Percentiles rank a stretch among this genome's conserved stretches.
These are phyloP conservation scores for Coprinellus micaceus DNA, from an alignment of 768 basidiomycete species.

Conservation along the genomic window DNA sequence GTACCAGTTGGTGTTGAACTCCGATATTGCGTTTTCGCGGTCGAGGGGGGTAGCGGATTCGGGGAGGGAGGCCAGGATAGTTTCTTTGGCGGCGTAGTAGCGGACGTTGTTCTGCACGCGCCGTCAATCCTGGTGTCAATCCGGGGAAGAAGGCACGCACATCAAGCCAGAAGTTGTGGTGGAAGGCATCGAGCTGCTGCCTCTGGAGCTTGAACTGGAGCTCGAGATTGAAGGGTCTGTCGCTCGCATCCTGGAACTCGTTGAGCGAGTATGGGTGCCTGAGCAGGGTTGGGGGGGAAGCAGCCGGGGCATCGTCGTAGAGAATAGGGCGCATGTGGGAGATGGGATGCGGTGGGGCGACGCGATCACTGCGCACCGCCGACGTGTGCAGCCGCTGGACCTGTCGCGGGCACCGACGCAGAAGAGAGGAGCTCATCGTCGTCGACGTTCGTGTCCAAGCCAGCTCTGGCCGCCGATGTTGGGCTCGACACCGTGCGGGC, in stretches of 20 bases:
- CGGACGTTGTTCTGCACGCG: constrained; percentile 67
- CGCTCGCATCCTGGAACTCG: constrained; percentile 52
- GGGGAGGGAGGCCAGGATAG: constrained; percentile 55
- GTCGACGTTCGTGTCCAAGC: not conserved
- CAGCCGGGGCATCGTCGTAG: constrained; percentile 56
- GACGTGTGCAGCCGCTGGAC: constrained; percentile 42
- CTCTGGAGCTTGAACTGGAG: constrained; percentile 69
- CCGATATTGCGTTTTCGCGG: constrained; percentile 66
- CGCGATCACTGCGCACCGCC: constrained; percentile 26
- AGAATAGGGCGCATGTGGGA: constrained; percentile 79
- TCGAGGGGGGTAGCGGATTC: constrained; percentile 44
- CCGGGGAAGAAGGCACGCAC: constrained; percentile 42
- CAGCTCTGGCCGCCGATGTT: too few relatives aligned
- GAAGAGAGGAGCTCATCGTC: not conserved
- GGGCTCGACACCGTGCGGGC: too few relatives aligned
- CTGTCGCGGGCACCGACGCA: not conserved
- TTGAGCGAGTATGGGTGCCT: constrained; percentile 75
- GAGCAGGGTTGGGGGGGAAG: constrained; percentile 30
- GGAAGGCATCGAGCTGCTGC: constrained; percentile 70
- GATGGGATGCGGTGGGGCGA: constrained; percentile 74
- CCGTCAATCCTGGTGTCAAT: not conserved
- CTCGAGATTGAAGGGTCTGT: constrained; percentile 41
- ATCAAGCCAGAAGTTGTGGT: constrained; percentile 78
- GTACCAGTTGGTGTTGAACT: constrained; percentile 74
- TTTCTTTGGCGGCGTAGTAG: constrained; percentile 68